Evolutionary conservation across 768 basidiomycete genomes (phyloP).

Genomic region (Daedaleopsis nitida): DNA sequence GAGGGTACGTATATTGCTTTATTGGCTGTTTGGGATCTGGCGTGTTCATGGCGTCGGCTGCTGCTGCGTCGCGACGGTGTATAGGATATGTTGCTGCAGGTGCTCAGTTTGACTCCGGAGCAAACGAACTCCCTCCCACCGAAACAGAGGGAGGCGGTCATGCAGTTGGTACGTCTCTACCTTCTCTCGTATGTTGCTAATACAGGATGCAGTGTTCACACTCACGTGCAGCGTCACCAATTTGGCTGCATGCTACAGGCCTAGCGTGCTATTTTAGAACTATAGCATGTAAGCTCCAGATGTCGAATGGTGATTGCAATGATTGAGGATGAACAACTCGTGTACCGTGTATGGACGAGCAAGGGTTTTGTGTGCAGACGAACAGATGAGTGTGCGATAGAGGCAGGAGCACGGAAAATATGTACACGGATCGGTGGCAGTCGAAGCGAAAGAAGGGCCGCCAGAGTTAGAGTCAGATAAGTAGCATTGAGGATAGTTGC

Average conservation of each 20-base stretch:
- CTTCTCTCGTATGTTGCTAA: too few species aligned
- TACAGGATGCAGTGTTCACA: too few species aligned
- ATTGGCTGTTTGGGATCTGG: conserved; percentile 20
- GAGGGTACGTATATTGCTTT: conserved; percentile 37
- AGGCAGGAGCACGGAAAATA: conserved; percentile 7
- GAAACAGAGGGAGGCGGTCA: conserved; percentile 74
- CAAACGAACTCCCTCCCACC: conserved; percentile 84
- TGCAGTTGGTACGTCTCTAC: conserved; percentile 61
- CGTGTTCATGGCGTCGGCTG: too few species aligned
- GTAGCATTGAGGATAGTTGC: neutral
- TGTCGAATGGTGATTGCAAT: too few species aligned
- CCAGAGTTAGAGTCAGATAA: conserved; percentile 12
- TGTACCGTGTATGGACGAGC: neutral
- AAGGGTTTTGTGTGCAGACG: neutral
- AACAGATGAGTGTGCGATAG: neutral
- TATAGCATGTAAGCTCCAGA: too few species aligned
- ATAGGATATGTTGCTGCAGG: conserved; percentile 87
- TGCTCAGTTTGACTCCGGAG: conserved; percentile 76
- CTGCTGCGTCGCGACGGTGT: too few species aligned
- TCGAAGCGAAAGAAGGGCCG: conserved; percentile 11
- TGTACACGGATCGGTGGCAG: conserved; percentile 19
- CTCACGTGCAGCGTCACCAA: too few species aligned
- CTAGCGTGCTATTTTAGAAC: too few species aligned
- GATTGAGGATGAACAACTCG: too few species aligned
- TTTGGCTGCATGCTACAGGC: too few species aligned